Percentiles rank a stretch among this genome's conserved stretches.
Evolutionary conservation across 164 flowering plant species (phyloP).

Genomic region (Tinospora cordifolia): DNA sequence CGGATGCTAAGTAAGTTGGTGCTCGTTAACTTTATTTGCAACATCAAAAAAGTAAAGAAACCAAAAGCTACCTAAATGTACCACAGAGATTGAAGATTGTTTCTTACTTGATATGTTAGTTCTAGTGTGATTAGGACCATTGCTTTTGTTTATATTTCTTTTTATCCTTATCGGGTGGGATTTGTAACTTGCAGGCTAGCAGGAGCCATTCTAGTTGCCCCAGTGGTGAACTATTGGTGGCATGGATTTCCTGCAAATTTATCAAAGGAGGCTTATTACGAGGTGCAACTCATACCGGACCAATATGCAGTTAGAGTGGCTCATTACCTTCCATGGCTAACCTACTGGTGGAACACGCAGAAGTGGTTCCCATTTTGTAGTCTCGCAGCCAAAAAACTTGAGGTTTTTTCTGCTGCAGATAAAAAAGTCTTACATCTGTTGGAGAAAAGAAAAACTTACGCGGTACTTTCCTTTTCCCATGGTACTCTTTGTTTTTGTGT

Average conservation of each 20-base stretch:
- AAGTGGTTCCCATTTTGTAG: conserved; percentile 50
- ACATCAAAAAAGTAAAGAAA: no score
- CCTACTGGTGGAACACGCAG: conserved; percentile 80
- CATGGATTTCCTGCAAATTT: conserved; percentile 51
- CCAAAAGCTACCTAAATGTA: neutral
- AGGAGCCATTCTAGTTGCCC: conserved; percentile 62
- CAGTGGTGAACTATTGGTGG: conserved; percentile 78
- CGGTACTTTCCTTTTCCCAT: conserved; percentile 19
- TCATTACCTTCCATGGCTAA: conserved; percentile 64
- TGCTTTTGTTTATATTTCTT: neutral
- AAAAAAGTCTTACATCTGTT: conserved; percentile 21
- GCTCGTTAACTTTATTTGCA: no score
- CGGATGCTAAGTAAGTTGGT: neutral
- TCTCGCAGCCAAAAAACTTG: conserved; percentile 23
- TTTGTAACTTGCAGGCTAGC: conserved; percentile 42
- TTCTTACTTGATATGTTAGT: no score
- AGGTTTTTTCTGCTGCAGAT: conserved; percentile 35
- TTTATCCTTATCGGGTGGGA: neutral
- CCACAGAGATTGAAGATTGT: neutral
- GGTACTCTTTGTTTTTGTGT: neutral
- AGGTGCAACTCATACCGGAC: conserved; percentile 34
- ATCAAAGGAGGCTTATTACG: conserved; percentile 43
- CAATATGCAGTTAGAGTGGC: conserved; percentile 52
- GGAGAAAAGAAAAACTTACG: conserved; percentile 1
- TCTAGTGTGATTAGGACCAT: neutral